These are phyloP conservation scores for Cyberlindnera petersonii DNA, from an alignment of 805 yeast genomes.

Conservation along the genomic window DNA sequence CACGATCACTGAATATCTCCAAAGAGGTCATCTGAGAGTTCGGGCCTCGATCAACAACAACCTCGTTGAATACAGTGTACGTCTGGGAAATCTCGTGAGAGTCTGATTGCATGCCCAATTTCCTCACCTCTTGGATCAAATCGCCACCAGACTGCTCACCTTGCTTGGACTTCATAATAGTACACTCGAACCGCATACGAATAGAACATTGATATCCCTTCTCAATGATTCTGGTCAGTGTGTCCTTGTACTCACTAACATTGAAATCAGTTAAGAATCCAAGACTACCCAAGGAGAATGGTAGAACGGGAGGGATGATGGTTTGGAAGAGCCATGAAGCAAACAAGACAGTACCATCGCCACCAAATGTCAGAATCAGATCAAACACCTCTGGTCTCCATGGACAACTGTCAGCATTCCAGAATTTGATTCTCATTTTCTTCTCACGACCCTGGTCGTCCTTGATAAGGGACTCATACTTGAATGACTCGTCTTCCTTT, in stretches of 20 bases:
- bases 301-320: constrained; percentile 60
- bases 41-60: constrained; percentile 50
- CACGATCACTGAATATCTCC: constrained; percentile 46
- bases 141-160: constrained; percentile 9
- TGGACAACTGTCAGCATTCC: constrained; percentile 26
- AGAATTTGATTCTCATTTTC: constrained; percentile 23
- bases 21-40: constrained; percentile 48
- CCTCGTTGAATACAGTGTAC: constrained; percentile 45
- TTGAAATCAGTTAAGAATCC: constrained; percentile 61
- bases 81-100: constrained; percentile 31
- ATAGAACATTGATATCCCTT: constrained; percentile 45
- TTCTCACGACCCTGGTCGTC: constrained; percentile 7
- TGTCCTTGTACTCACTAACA: constrained; percentile 33
- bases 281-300: constrained; percentile 62
- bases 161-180: constrained; percentile 36
- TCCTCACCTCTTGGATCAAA: constrained; percentile 26
- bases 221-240: constrained; percentile 34
- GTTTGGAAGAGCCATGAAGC: constrained; percentile 59
- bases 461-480: constrained; percentile 9
- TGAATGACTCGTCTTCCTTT: constrained; percentile 8
- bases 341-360: constrained; percentile 67
- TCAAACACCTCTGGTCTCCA: constrained; percentile 41
- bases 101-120: constrained; percentile 20
- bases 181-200: constrained; percentile 49
- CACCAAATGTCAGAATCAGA: constrained; percentile 61